A percentile compares a stretch with the other conserved stretches of the same genome.
These are phyloP conservation scores for Sinapis alba DNA, from an alignment of 441 rosid genomes.

Conservation along the genomic window DNA sequence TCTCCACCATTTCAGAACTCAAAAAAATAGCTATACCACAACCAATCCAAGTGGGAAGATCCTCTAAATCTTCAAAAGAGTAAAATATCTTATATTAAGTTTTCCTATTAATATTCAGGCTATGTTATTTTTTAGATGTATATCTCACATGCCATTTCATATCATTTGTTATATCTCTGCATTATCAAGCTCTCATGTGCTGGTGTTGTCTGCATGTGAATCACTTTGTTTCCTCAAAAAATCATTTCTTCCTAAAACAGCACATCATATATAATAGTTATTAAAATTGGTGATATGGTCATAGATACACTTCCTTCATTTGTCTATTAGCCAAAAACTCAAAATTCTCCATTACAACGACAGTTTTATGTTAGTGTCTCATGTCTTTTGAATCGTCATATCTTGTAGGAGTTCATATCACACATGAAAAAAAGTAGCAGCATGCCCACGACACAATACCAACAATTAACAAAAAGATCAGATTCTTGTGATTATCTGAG, in stretches of 20 bases:
- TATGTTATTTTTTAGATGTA: neutral
- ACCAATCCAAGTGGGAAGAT: slow-evolving; percentile 43
- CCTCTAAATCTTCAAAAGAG: slow-evolving; percentile 38
- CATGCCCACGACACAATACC: slow-evolving; percentile 19
- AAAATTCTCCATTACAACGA: neutral
- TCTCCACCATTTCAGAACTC: slow-evolving; percentile 45
- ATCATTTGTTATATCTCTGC: slow-evolving; percentile 26
- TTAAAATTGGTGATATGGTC: slow-evolving; percentile 18
- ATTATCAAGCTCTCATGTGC: slow-evolving; percentile 39
- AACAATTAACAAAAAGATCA: slow-evolving; percentile 3
- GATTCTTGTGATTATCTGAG: slow-evolving; percentile 31
- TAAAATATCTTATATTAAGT: slow-evolving; percentile 15
- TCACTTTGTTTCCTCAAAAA: slow-evolving; percentile 22
- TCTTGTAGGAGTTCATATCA: slow-evolving; percentile 16
- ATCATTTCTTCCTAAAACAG: slow-evolving; percentile 11
- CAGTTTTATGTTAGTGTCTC: neutral
- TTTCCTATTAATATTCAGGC: neutral
- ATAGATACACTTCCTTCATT: slow-evolving; percentile 18
- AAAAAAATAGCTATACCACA: slow-evolving; percentile 24
- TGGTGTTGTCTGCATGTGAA: slow-evolving; percentile 35
- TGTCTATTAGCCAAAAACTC: slow-evolving; percentile 10
- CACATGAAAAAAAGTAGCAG: slow-evolving; percentile 21
- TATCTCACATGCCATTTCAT: slow-evolving; percentile 28
- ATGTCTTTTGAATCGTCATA: slow-evolving; percentile 1
- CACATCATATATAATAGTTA: slow-evolving; percentile 5